Conservation (phyloP, 2,329 filamentous ascomycete genomes). For the Exophiala calicioides region DNA sequence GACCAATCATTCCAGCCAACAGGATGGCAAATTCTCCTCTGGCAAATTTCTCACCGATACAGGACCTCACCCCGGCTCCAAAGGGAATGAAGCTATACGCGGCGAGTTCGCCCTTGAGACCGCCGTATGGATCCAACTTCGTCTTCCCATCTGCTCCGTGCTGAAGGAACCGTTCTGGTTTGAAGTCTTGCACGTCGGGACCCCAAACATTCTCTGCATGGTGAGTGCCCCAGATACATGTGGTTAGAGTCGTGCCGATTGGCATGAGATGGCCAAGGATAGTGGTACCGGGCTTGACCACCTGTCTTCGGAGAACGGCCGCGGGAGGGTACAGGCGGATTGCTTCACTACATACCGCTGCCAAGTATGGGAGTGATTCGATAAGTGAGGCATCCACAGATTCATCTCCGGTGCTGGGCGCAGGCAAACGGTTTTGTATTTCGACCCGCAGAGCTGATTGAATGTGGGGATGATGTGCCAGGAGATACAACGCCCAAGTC, state of each 20-base stretch:
- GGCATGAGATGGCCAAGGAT: constrained; percentile 67
- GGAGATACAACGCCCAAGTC: constrained; percentile 34
- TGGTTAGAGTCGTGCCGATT: constrained; percentile 66
- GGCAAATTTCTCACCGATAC: constrained; percentile 48
- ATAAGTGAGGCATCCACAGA: constrained; percentile 45
- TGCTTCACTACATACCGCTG: constrained; percentile 75
- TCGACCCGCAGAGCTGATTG: constrained; percentile 32
- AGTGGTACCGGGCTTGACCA: constrained; percentile 56
- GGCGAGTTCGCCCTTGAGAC: constrained; percentile 66
- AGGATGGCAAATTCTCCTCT: constrained; percentile 82
- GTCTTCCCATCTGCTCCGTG: constrained; percentile 30
- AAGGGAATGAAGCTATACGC: constrained; percentile 77
- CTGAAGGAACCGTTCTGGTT: constrained; percentile 73
- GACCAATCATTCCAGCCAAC: constrained; percentile 71
- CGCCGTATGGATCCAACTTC: constrained; percentile 38
- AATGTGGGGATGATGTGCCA: constrained; percentile 32
- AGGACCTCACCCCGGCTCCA: constrained; percentile 59
- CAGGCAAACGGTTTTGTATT: constrained; percentile 29
- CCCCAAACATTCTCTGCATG: constrained; percentile 72
- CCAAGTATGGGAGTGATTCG: constrained; percentile 74
- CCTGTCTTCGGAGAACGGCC: constrained; percentile 65
- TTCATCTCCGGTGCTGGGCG: constrained; percentile 25
- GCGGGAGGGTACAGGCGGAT: constrained; percentile 73
- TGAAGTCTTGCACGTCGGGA: constrained; percentile 69
- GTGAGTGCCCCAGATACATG: constrained; percentile 70